Evolutionary conservation across 83 land plant species (phyloP), one percentile per base, ranked within the genome.

Genomic region (Diphasiastrum complanatum): DNA sequence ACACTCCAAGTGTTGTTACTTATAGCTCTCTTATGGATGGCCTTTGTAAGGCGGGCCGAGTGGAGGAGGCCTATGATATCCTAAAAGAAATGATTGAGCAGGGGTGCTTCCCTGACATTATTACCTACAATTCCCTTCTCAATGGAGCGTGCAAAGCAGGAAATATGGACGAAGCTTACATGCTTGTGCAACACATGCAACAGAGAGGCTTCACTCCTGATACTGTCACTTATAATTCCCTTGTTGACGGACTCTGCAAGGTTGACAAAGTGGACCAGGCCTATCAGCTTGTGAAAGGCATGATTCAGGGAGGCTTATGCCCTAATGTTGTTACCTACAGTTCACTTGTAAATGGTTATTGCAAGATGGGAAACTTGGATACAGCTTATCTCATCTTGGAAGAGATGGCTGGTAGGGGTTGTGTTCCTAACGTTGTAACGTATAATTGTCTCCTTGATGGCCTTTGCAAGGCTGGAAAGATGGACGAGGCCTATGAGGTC

Each of bases 361-460:
- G 83, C 51, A 79, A 69, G 2, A 73, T 51, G 54, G 60, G 62
- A 41, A 70, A 63, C 33, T 11, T 67, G 1, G 40, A 68, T 5
- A 75, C 69, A 63, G 89, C 83, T 1, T 6, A 63, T 25, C 28
- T 45, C 20, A 57, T 67, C 51, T 53, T 82, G 22, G 51, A 76
- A 43, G 72, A 85, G 31, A 77, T 79, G 41, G 33, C 81, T 30
- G 29, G 6, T 2, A 49, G 31, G 55, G 64, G 76, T 20, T 51
- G 81, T 52, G 38, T 66, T 63, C 89, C 89, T 28, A 76, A 74
- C 51, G 11, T 28, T 34, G 52, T 82, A 20, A 85, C 89, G 18
- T 85, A 84, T 83, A 62, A 76, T 63, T 79, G 81, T 66, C 77
- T 85, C n/a, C n/a, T n/a, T n/a, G n/a, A n/a, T n/a, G n/a, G n/a